phyloP scores from a whole-genome alignment of 2,329 filamentous ascomycete genomes.

The Fusarium pininemorale region DNA sequence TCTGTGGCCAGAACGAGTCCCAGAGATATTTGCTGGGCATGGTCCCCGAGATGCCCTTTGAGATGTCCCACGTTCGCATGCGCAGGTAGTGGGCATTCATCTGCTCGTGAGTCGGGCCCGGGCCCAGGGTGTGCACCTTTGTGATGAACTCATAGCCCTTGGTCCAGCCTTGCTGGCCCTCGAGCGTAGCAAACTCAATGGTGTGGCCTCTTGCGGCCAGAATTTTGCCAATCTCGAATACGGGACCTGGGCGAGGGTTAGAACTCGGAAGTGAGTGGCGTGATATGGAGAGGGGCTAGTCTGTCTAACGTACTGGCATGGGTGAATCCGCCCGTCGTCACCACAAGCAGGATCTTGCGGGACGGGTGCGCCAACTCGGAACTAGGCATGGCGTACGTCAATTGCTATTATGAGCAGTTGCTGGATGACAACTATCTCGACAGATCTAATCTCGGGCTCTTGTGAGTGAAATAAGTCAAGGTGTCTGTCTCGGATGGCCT shows the following conservation, averaged over 20 bases:
- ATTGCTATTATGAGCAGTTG: no score
- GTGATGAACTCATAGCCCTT: neutral
- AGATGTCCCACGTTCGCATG: neutral
- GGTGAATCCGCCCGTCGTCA: neutral
- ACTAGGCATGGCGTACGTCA: neutral
- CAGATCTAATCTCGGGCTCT: no score
- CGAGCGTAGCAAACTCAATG: neutral
- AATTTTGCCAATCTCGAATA: neutral
- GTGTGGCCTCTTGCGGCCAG: neutral
- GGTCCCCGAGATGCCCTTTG: neutral
- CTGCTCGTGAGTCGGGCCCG: neutral
- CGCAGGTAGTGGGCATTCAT: neutral
- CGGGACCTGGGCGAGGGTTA: neutral
- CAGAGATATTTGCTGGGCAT: neutral
- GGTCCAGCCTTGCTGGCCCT: neutral
- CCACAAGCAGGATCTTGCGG: neutral
- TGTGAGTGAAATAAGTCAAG: no score
- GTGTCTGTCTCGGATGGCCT: accelerated
- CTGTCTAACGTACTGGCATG: neutral
- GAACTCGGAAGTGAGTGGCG: neutral
- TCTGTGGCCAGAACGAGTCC: neutral
- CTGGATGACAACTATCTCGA: no score
- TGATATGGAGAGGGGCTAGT: neutral
- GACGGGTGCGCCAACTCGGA: neutral
- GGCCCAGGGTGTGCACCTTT: neutral